Evolutionary conservation across 2,329 filamentous ascomycete genomes (phyloP).

Genomic region (Scedosporium boydii): DNA sequence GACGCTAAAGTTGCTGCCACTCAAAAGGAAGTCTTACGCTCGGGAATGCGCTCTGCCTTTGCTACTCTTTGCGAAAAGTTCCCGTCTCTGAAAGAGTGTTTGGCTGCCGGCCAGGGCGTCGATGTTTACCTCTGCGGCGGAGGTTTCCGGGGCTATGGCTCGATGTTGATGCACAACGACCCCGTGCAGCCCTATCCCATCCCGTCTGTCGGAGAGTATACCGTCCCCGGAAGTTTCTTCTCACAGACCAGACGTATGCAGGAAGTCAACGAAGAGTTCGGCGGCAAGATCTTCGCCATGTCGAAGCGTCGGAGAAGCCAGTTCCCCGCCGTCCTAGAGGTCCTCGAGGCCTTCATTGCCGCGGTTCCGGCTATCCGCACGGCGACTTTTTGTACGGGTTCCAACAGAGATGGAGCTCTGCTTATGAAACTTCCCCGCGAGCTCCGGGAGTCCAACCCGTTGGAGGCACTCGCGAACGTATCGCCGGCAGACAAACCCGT

Average conservation of each 20-base stretch:
- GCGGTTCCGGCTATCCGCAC: conserved; percentile 61
- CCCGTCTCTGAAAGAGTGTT: conserved; percentile 31
- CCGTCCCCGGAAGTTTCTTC: conserved; percentile 53
- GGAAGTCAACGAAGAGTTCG: conserved; percentile 35
- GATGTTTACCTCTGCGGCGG: conserved; percentile 81
- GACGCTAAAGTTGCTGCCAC: conserved; percentile 29
- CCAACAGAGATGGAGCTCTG: conserved; percentile 75
- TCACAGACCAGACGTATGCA: conserved; percentile 41
- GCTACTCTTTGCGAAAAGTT: conserved; percentile 38
- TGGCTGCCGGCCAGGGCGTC: conserved; percentile 31
- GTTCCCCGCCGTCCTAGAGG: conserved; percentile 72
- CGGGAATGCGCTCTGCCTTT: conserved; percentile 52
- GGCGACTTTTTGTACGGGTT: conserved; percentile 79
- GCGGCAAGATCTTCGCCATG: conserved; percentile 61
- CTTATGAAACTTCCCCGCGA: conserved; percentile 57
- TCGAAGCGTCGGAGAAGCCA: conserved; percentile 71
- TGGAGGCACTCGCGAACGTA: conserved; percentile 30
- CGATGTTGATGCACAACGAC: conserved; percentile 75
- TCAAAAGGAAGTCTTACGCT: conserved; percentile 44
- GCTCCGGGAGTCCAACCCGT: conserved; percentile 55
- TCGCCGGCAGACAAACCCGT: conserved; percentile 16
- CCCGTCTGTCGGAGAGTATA: conserved; percentile 72
- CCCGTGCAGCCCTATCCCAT: conserved; percentile 71
- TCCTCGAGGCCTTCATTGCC: conserved; percentile 65
- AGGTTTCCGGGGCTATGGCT: conserved; percentile 85